A percentile compares a stretch with the other conserved stretches of the same genome.
phyloP scores from a whole-genome alignment of 2,329 filamentous ascomycete genomes.

The Plectosphaerella cucumerina region DNA sequence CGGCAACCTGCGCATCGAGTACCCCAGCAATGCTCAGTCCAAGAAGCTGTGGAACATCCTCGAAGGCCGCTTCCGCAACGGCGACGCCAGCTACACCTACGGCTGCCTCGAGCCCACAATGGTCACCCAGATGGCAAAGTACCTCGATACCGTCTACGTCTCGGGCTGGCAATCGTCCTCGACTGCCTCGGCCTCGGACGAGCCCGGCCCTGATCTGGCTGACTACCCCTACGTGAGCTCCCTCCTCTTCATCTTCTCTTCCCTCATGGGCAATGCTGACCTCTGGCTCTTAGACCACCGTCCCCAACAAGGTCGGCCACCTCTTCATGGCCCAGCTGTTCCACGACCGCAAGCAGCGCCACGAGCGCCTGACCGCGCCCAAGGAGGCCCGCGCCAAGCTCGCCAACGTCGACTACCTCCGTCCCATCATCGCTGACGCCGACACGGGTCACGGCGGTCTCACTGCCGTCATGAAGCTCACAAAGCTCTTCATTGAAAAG shows the following conservation, averaged over 20 bases:
- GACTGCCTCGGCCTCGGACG: slow-evolving; percentile 89
- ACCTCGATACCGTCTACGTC: slow-evolving; percentile 96
- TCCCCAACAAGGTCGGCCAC: slow-evolving; percentile 96
- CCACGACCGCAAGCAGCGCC: slow-evolving; percentile 98
- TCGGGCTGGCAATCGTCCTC: slow-evolving; percentile 99
- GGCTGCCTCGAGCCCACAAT: slow-evolving; percentile 97
- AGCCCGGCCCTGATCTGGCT: slow-evolving; percentile 94
- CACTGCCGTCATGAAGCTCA: slow-evolving; percentile 99
- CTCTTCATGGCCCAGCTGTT: slow-evolving; percentile 98
- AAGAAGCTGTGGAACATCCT: slow-evolving; percentile 96
- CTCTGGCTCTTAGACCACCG: slow-evolving; percentile 66
- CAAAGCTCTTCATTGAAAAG: slow-evolving; percentile 94
- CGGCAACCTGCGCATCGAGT: slow-evolving; percentile 84
- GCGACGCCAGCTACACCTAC: slow-evolving; percentile 89
- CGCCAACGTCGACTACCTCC: slow-evolving; percentile 85
- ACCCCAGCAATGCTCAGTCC: slow-evolving; percentile 80
- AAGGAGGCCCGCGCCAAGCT: slow-evolving; percentile 68
- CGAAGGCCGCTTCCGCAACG: slow-evolving; percentile 80
- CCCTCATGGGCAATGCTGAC: background rate
- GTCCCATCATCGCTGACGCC: slow-evolving; percentile 93
- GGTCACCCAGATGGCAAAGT: slow-evolving; percentile 99
- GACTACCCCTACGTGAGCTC: slow-evolving; percentile 84
- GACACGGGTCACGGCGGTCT: slow-evolving; percentile 96
- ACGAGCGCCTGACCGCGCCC: slow-evolving; percentile 79
- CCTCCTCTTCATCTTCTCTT: background rate